Evolutionary conservation across 176 grass and related monocot species (phyloP).

Genomic region (Triticum urartu): DNA sequence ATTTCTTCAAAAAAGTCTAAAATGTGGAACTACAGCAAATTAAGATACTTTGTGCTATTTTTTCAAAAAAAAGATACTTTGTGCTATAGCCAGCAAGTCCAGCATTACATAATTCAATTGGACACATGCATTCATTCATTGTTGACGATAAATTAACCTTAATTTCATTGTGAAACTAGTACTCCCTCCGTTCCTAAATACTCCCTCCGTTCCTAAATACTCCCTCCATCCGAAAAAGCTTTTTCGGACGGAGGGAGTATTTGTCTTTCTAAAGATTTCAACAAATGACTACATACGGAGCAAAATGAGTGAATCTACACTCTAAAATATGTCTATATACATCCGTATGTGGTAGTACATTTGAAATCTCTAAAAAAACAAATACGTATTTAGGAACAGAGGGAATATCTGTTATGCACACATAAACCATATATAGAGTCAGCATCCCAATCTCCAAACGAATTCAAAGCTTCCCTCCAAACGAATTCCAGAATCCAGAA

Average conservation of each 20-base stretch:
- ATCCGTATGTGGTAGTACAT: too few species aligned
- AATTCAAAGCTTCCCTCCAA: background rate
- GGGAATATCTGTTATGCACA: background rate
- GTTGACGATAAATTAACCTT: background rate
- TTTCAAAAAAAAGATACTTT: background rate
- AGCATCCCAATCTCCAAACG: background rate
- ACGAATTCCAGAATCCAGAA: constrained; percentile 10
- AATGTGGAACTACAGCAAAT: background rate
- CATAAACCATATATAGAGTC: background rate
- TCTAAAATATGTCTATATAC: too few species aligned
- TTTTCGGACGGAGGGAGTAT: too few species aligned
- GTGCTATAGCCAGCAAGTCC: background rate
- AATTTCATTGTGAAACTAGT: background rate
- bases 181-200: too few species aligned
- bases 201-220: too few species aligned
- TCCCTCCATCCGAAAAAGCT: too few species aligned
- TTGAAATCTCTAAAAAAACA: too few species aligned
- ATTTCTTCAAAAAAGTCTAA: background rate
- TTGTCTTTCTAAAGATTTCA: too few species aligned
- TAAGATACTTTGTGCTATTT: background rate
- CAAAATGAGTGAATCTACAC: too few species aligned
- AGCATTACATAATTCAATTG: background rate
- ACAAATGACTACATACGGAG: too few species aligned
- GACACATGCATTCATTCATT: background rate
- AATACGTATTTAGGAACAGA: too few species aligned